phyloP scores from a whole-genome alignment of 139 green algal species.

The Chlorella sp. region DNA sequence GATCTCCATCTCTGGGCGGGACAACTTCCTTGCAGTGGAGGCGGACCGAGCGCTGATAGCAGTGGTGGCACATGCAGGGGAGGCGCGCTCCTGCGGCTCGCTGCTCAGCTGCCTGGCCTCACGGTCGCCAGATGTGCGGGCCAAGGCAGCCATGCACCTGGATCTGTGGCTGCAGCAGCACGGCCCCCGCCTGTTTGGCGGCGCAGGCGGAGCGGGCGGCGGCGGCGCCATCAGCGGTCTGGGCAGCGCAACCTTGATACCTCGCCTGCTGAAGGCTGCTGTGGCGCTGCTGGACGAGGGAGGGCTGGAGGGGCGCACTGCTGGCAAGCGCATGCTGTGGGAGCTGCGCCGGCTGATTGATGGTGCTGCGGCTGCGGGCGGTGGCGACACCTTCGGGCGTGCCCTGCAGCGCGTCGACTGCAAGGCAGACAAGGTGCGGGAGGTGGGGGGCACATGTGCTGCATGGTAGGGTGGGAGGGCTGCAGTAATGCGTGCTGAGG shows the following conservation, averaged over 20 bases:
- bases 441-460: neutral
- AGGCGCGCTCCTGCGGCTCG: constrained; percentile 48
- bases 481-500: too few species aligned
- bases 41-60: constrained; percentile 70
- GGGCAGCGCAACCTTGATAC: constrained; percentile 28
- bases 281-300: constrained; percentile 77
- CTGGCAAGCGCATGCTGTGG: constrained; percentile 83
- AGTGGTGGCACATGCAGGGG: constrained; percentile 54
- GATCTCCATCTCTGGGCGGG: constrained; percentile 74
- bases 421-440: constrained; percentile 33
- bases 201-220: neutral
- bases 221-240: too few species aligned
- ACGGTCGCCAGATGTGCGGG: constrained; percentile 60
- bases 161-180: constrained; percentile 58
- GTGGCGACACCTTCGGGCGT: neutral
- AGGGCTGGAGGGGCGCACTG: constrained; percentile 69
- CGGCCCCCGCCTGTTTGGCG: constrained; percentile 52
- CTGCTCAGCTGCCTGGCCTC: constrained; percentile 59
- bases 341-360: constrained; percentile 25
- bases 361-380: neutral
- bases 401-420: constrained; percentile 8
- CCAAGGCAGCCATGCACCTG: constrained; percentile 70
- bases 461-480: neutral
- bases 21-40: constrained; percentile 84
- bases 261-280: constrained; percentile 54